Evolutionary conservation across 129 eudicot species (phyloP).

Genomic region (Heracleum sosnowskyi): DNA sequence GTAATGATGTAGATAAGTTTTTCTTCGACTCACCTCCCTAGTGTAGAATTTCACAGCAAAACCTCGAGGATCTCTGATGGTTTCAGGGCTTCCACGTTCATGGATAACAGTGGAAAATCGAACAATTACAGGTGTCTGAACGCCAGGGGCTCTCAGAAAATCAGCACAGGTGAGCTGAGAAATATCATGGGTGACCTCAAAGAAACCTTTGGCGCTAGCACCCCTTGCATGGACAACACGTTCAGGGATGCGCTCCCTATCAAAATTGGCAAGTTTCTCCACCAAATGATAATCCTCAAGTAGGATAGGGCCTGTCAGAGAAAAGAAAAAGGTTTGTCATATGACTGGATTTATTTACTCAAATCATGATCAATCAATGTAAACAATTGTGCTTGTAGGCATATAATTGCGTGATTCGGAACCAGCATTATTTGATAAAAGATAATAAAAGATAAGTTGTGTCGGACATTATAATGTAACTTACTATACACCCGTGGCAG

Average conservation of each 20-base stretch:
- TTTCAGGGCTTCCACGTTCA: constrained; percentile 86
- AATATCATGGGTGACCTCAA: no score
- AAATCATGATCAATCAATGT: neutral
- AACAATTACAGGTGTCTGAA: constrained; percentile 77
- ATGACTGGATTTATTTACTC: neutral
- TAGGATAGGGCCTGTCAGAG: constrained; percentile 64
- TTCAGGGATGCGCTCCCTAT: no score
- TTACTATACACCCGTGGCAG: neutral
- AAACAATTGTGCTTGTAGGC: neutral
- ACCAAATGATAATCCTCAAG: no score
- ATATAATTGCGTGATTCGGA: neutral
- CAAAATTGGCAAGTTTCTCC: no score
- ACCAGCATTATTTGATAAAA: neutral
- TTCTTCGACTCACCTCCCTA: constrained; percentile 48
- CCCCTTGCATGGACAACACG: no score
- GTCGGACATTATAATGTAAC: neutral
- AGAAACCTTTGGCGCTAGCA: no score
- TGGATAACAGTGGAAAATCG: constrained; percentile 91
- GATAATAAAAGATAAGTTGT: neutral
- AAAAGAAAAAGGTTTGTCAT: neutral
- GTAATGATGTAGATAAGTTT: neutral
- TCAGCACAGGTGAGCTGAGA: no score
- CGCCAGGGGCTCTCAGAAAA: constrained; percentile 79
- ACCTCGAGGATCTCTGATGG: constrained; percentile 82
- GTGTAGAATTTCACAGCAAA: no score